Base-by-base conservation (phyloP, 805 yeast genomes). In the Sugiyamaella boreocaroliniensis region DNA sequence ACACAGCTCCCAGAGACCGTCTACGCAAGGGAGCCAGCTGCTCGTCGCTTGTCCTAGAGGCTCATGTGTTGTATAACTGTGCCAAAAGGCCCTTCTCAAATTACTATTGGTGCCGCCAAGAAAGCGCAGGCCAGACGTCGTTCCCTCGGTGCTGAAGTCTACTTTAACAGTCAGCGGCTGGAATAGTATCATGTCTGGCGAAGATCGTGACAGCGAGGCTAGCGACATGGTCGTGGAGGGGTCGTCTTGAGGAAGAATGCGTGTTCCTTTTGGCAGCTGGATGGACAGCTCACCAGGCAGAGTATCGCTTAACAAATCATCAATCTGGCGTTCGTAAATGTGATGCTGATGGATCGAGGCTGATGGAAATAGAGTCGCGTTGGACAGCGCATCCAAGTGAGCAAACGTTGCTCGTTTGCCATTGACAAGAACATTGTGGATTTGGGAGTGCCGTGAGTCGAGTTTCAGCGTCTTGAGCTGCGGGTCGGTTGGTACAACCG, bases 21-120 rank as follows among this genome's bases (percentile, higher is more conserved):
- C 97, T 5, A 93, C 77, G 65, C 99, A 93, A 0, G 99, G 99
- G 47, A 93, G 86, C 99, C 99, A 93, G n/a, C 89, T 85, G 1
- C 96, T 87, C 0, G 98, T 86, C 14, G 93, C 80, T 2, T 85
- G 76, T 15, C 89, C 88, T 45, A 83, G 69, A 29, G 88, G 89
- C 4, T 87, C 76, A 63, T 92, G 90, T 1, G 80, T 75, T 0
- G 98, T 92, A 67, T 86, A 89, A 1, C 88, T 95, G 62, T 85
- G 93, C 95, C 96, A 89, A 46, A 71, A 69, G 37, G 72, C 67
- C 50, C 65, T 66, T 15, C 75, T 74, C 16, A 68, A 50, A 7
- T 58, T 73, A 1, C 82, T 72, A 46, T 76, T 72, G 10, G 68
- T 66, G 10, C 83, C 81, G 14, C 88, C 86, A 40, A 83, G 81